Evolutionary conservation across 2,329 filamentous ascomycete genomes (phyloP), one percentile per base, ranked within the genome.

Genomic region (Aspergillus fischeri): DNA sequence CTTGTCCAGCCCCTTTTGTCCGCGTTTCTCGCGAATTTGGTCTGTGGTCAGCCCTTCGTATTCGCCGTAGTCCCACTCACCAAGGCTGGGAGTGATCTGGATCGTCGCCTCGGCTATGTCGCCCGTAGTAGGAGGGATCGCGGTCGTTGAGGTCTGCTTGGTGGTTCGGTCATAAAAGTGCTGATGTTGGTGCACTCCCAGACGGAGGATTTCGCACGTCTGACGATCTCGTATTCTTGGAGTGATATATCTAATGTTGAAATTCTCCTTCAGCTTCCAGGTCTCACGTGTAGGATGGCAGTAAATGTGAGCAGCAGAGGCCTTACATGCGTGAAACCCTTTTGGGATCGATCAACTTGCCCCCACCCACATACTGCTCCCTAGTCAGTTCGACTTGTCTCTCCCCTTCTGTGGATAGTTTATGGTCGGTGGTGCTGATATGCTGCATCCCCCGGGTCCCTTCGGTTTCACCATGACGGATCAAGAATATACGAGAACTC

Each of bases 51-150:
- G 68, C 10, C 85, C 85, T 68, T 87, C 85, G 67, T 87, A 87
- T 58, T 80, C 73, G 49, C 85, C 84, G 69, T 87, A 87, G 58
- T 83, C 80, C 85, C 85, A 87, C 67, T 87, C 84, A 1, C 79
- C 73, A 47, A 87, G 73, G 2, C 73, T 70, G 56, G 82, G 78
- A 1, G 81, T 84, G 35, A 20, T 67, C 65, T 7, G 60, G 65
- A 32, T 70, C 65, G 4, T 66, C 65, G 35, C 79, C 74, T 47
- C 44, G 2, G 44, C 44, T 20, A 47, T 17, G 1, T 47, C 44
- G 20, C 44, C 44, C 4, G 21, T 27, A 14, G 27, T 24, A 14
- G 44, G 44, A 25, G 44, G 44, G 21, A 25, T 47, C 44, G 44
- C 44, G 3, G 44, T 47, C 11, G 44, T 47, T 17, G 44, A 1